Percentiles rank a stretch among this genome's conserved stretches.
Evolutionary conservation across 192 early-diverging fungal genomes (phyloP).

Genomic region (Coemansia sp.): DNA sequence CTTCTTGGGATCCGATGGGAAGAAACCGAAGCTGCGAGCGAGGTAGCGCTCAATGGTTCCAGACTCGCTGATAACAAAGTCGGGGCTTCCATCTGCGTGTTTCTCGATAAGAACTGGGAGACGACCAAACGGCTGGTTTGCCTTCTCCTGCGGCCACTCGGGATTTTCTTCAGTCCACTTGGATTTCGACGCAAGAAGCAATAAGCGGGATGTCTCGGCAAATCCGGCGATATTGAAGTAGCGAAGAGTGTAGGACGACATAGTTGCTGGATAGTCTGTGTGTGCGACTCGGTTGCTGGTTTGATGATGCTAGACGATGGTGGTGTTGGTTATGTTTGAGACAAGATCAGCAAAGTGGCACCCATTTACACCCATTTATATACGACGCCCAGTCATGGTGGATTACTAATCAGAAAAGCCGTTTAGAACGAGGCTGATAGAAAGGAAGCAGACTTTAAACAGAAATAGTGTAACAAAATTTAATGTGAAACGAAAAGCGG

Average conservation of each 20-base stretch:
- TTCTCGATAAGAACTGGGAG: no score
- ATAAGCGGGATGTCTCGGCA: conserved; percentile 23
- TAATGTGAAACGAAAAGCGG: neutral
- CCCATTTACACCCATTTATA: neutral
- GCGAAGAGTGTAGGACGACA: conserved; percentile 11
- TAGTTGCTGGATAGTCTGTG: neutral
- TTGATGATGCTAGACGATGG: neutral
- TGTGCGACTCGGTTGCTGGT: no score
- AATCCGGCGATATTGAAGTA: conserved; percentile 28
- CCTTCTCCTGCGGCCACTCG: no score
- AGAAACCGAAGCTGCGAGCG: conserved; percentile 43
- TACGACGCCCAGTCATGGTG: neutral
- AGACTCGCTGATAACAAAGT: no score
- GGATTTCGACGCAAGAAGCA: conserved; percentile 27
- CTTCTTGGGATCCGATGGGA: conserved; percentile 32
- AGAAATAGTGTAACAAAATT: neutral
- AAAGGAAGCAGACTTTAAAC: neutral
- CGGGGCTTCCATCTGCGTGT: no score
- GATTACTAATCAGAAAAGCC: neutral
- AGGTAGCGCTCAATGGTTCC: conserved; percentile 44
- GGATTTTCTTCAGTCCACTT: no score
- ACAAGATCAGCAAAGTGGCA: neutral
- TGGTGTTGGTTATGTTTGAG: neutral
- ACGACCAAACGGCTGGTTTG: no score
- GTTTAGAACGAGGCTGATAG: neutral